A percentile compares a stretch with the other conserved stretches of the same genome.
Evolutionary conservation across 495 filamentous ascomycete species (phyloP).

Genomic region (Pyrenopolyporus hunteri): DNA sequence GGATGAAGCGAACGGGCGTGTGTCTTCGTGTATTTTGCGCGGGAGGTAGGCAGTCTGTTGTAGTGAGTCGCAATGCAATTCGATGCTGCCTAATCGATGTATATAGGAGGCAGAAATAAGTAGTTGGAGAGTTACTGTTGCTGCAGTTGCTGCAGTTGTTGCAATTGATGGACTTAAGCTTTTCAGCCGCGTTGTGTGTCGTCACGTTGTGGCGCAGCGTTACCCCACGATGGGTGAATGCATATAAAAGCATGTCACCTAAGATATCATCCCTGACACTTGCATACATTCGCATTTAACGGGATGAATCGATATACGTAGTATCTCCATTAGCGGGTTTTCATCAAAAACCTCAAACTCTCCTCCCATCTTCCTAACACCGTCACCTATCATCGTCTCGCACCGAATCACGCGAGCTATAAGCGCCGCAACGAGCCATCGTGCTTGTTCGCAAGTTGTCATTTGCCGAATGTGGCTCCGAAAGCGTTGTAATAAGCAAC

Average conservation of each 20-base stretch:
- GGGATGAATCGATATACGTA: background rate
- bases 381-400: background rate
- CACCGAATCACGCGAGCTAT: background rate
- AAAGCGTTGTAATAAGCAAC: background rate
- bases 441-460: background rate
- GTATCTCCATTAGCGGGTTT: slow-evolving; percentile 13
- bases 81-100: slow-evolving; percentile 21
- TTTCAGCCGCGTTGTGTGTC: slow-evolving; percentile 24
- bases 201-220: slow-evolving; percentile 35
- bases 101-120: slow-evolving; percentile 9
- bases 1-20: slow-evolving; percentile 5
- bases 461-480: background rate
- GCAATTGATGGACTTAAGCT: slow-evolving; percentile 7
- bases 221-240: background rate
- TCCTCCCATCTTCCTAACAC: background rate
- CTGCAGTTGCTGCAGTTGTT: background rate
- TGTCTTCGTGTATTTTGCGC: background rate
- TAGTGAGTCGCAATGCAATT: slow-evolving; percentile 16
- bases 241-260: background rate
- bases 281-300: too few relatives aligned
- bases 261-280: too few relatives aligned
- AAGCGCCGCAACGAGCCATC: background rate
- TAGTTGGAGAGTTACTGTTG: slow-evolving; percentile 11
- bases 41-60: background rate
- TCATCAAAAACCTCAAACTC: too few relatives aligned